Evolutionary conservation across 2,329 filamentous ascomycete species (phyloP).

Genomic region (Waltergamsia citrina): DNA sequence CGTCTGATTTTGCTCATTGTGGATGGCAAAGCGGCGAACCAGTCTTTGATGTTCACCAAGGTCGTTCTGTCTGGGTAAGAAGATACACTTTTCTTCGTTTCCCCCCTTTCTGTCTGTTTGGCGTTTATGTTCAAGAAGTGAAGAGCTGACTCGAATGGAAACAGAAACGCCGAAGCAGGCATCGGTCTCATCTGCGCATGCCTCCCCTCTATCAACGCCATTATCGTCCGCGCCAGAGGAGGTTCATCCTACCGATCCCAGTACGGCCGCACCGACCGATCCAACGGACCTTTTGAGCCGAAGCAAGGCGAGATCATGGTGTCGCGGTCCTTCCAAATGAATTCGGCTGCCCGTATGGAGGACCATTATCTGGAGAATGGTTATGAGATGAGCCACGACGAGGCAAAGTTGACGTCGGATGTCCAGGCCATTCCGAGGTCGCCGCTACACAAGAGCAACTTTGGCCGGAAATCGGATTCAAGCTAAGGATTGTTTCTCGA

Average conservation of each 20-base stretch:
- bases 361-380: too few relatives aligned
- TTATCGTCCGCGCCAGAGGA: constrained; percentile 9
- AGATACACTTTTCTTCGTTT: too few relatives aligned
- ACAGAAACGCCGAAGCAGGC: constrained; percentile 18
- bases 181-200: constrained; percentile 21
- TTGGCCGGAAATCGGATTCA: too few relatives aligned
- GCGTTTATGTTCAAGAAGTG: not conserved
- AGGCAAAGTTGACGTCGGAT: too few relatives aligned
- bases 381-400: too few relatives aligned
- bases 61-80: constrained; percentile 14
- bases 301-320: constrained; percentile 16
- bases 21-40: constrained; percentile 12
- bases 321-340: constrained; percentile 17
- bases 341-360: too few relatives aligned
- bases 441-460: too few relatives aligned
- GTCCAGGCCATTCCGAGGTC: too few relatives aligned
- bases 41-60: constrained; percentile 16
- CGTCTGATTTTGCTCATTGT: constrained; percentile 14
- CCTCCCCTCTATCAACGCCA: constrained; percentile 15
- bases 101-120: not conserved
- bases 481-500: too few relatives aligned
- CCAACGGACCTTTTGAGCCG: too few relatives aligned
- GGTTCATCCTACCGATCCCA: constrained; percentile 10
- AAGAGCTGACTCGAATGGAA: not conserved
- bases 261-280: constrained; percentile 5